phyloP scores from a whole-genome alignment of 73 alveolate species.

The Stentor roeselii region DNA sequence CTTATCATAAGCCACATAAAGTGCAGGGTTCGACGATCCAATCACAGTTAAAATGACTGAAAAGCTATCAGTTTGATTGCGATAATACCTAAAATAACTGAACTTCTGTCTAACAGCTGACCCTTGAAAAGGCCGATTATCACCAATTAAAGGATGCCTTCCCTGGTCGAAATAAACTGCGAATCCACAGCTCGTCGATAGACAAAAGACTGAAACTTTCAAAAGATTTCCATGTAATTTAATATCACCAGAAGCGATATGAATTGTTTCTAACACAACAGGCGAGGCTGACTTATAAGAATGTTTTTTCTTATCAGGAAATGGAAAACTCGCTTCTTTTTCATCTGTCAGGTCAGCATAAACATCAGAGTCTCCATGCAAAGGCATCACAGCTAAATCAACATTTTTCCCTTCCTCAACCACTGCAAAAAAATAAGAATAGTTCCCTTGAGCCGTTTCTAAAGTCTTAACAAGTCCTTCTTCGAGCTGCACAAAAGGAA shows the following conservation, averaged over 20 bases:
- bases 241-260: not conserved
- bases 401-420: not conserved
- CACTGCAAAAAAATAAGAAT: not conserved
- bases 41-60: not conserved
- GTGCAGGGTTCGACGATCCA: not conserved
- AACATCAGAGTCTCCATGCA: not conserved
- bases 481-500: no score
- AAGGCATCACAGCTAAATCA: not conserved
- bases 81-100: not conserved
- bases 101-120: not conserved
- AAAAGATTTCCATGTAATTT: no score
- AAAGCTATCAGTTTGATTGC: no score
- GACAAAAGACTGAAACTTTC: not conserved
- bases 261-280: not conserved
- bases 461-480: no score
- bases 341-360: not conserved
- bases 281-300: not conserved
- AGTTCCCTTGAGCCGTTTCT: no score
- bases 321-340: not conserved
- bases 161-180: not conserved
- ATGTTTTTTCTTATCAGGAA: not conserved
- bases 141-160: not conserved
- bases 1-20: not conserved
- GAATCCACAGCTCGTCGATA: not conserved
- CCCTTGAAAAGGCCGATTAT: not conserved